A percentile compares a stretch with the other conserved stretches of the same genome.
These are phyloP conservation scores for Alternaria postmessia DNA, from an alignment of 2,329 filamentous ascomycete species.

Conservation along the genomic window DNA sequence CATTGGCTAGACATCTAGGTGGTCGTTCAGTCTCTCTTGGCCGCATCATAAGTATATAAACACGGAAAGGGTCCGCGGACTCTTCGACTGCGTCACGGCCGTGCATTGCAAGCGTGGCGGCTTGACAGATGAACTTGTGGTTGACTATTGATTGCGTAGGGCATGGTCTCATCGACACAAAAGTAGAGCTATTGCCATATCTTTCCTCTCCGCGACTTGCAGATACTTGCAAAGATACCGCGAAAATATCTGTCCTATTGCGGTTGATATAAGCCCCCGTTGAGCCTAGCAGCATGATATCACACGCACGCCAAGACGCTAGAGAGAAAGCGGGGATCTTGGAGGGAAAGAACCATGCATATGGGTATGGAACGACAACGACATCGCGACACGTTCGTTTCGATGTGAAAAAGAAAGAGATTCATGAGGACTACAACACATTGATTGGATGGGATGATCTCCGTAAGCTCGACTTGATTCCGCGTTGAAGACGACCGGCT, in stretches of 20 bases:
- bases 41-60: background rate
- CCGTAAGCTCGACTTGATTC: background rate
- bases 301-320: slow-evolving; percentile 10
- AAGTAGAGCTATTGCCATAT: background rate
- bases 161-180: background rate
- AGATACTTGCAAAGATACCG: background rate
- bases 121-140: background rate
- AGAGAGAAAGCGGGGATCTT: slow-evolving; percentile 4
- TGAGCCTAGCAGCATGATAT: slow-evolving; percentile 7
- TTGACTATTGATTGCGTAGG: background rate
- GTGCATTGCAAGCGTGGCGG: slow-evolving; percentile 2
- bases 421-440: background rate
- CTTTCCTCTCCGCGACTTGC: background rate
- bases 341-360: slow-evolving; percentile 2
- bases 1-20: background rate
- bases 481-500: background rate
- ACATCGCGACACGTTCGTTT: background rate
- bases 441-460: slow-evolving; percentile 14
- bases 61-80: slow-evolving; percentile 7
- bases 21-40: background rate
- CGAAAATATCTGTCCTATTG: background rate
- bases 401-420: background rate
- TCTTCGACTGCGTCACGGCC: slow-evolving; percentile 6
- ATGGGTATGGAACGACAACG: background rate
- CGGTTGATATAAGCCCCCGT: background rate